Conservation (phyloP, 257 asterid genomes). For the Ilex asprella region DNA sequence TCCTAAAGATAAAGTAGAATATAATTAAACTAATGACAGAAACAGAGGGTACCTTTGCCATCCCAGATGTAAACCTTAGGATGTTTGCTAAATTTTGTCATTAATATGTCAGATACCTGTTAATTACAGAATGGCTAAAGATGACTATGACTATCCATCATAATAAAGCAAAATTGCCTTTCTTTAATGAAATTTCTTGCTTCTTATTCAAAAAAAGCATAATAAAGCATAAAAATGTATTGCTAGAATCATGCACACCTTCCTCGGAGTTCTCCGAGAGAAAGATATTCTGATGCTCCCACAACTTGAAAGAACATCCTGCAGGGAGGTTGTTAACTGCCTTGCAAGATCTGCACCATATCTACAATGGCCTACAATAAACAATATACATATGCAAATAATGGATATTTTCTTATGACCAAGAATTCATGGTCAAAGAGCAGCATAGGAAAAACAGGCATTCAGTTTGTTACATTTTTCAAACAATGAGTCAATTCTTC, state of each 20-base stretch:
- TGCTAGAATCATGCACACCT: conserved; percentile 32
- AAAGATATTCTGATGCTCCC: conserved; percentile 79
- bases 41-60: conserved; percentile 56
- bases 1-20: no score
- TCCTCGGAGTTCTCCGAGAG: conserved; percentile 84
- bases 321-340: conserved; percentile 55
- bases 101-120: conserved; percentile 60
- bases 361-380: conserved; percentile 59
- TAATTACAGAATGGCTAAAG: conserved; percentile 21
- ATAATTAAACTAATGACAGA: conserved; percentile 1
- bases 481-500: no score
- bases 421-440: conserved; percentile 10
- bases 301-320: conserved; percentile 59
- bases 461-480: no score
- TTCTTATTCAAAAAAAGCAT: neutral
- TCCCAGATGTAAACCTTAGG: conserved; percentile 72
- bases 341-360: conserved; percentile 72
- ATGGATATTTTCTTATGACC: conserved; percentile 6
- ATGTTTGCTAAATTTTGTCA: conserved; percentile 45
- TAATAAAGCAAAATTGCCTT: no score
- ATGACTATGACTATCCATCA: conserved; percentile 3
- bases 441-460: neutral
- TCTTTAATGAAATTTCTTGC: no score
- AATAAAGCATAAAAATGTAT: conserved; percentile 10
- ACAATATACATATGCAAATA: neutral